Conservation (phyloP, 768 basidiomycete genomes). For the Omphalotus guepiniiformis region DNA sequence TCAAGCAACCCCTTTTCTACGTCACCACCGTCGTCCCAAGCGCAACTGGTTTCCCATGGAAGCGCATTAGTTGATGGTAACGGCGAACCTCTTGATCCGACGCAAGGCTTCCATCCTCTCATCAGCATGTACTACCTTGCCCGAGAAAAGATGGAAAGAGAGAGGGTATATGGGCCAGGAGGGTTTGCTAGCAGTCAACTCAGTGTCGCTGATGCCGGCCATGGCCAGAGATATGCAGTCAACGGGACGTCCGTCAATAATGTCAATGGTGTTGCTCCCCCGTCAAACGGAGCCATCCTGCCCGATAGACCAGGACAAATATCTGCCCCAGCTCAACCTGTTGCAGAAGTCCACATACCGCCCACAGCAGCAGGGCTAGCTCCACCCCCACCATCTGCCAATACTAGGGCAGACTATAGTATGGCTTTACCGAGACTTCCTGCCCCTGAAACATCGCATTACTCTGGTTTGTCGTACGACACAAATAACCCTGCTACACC, state of each 20-base stretch:
- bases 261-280: no score
- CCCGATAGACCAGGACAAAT: not conserved
- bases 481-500: slow-evolving; percentile 39
- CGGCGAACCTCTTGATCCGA: slow-evolving; percentile 71
- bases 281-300: no score
- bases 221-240: not conserved
- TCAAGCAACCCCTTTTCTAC: slow-evolving; percentile 37
- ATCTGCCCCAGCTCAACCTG: not conserved
- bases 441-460: slow-evolving; percentile 76
- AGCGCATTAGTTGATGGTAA: slow-evolving; percentile 38
- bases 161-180: slow-evolving; percentile 89
- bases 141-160: slow-evolving; percentile 92
- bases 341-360: no score
- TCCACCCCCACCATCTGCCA: slow-evolving; percentile 2
- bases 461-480: slow-evolving; percentile 80
- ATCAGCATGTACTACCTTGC: slow-evolving; percentile 96
- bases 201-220: slow-evolving; percentile 38
- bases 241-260: not conserved
- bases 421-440: slow-evolving; percentile 82
- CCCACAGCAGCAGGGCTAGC: not conserved
- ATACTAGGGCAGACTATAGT: slow-evolving; percentile 62
- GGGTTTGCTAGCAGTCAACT: slow-evolving; percentile 92
- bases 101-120: slow-evolving; percentile 89
- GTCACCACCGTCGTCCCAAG: slow-evolving; percentile 59
- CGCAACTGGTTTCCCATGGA: slow-evolving; percentile 42